Evolutionary conservation across 306 rosid species (phyloP), one percentile per base, ranked within the genome.

Genomic region (Leucaena leucocephala): DNA sequence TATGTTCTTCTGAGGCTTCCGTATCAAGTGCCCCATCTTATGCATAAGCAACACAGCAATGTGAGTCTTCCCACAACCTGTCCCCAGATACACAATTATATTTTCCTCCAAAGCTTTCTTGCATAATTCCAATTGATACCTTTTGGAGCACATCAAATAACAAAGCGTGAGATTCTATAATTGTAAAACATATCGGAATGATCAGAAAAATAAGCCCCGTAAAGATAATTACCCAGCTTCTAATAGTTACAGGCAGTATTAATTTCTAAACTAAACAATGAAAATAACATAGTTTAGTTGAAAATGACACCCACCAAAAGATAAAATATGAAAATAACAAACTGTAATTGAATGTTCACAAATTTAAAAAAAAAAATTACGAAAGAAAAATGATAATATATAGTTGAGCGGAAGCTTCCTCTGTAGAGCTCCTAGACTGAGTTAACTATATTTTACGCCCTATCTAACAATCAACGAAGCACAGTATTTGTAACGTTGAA

Each of bases 41-140:
- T 89, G 82, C 33, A 94, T 89, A 62, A 94, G 94, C 84, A 94
- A 85, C 76, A 92, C 90, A 16, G 98, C 92, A 43, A 94, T 92
- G 89, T 88, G 98, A 59, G 98, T 94, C 89, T 94, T 94, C 72
- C 98, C 98, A 81, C 91, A 89, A 71, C 98, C 98, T 34, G 98
- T 94, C 77, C 91, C 98, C 79, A 94, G 78, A 84, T 89, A 94
- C 66, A 94, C 97, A 75, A 94, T 88, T 74, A 88, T 84, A 80
- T 94, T 94, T 88, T 94, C 98, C 84, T 92, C 90, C 88, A 88
- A 33, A 71, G 98, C 98, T 81, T 82, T 89, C 85, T 87, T 78
- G 86, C 97, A 92, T 34, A 94, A 85, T 63, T 90, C 97, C 89
- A 89, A 74, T 55, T 94, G 97, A 71, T 92, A 94, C 89, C 98